Base-by-base conservation (phyloP, 2,329 filamentous ascomycete species). In the Scopulariopsis brevicaulis region DNA sequence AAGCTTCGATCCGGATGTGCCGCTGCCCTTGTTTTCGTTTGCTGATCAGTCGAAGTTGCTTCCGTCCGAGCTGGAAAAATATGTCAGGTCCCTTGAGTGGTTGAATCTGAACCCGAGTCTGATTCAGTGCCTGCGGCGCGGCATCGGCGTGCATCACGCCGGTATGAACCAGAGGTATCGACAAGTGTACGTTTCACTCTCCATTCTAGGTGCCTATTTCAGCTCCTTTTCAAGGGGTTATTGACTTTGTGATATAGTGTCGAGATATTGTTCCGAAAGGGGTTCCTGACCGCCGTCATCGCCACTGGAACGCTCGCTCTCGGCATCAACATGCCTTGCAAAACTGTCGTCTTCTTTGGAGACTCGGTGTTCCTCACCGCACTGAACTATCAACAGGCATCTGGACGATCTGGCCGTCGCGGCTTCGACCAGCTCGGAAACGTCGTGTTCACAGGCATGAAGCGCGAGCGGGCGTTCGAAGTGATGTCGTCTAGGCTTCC, bases 281-380 rank as follows among this genome's bases (percentile, higher is more conserved):
- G 87, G 0, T 91, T 81, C 65, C 69, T 92, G 48, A 78, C 81
- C 8, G 83, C 87, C 1, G 83, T 92, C 32, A 77, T 92, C 28
- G 87, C 88, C 0, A 92, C 88, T 1, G 88, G 87, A 1, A 91
- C 87, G 0, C 76, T 91, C 24, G 85, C 86, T 1, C 73, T 92
- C 5, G 89, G 89, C 73, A 87, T 93, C 73, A 93, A 90, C 64
- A 89, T 90, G 85, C 89, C 89, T 11, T 92, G 87, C 68, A 89
- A 89, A 68, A 93, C 88, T 1, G 87, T 91, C 0, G 82, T 90
- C 1, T 93, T 93, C 67, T 79, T 77, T 18, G 87, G 86, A 0
- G 87, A 92, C 66, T 89, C 84, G 0, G 76, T 88, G 2, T 90
- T 81, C 65, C 71, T 93, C 51, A 90, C 86, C 0, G 82, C 87